Conservation (phyloP, 2,329 filamentous ascomycete genomes). For the Hypoxylon sp. region DNA sequence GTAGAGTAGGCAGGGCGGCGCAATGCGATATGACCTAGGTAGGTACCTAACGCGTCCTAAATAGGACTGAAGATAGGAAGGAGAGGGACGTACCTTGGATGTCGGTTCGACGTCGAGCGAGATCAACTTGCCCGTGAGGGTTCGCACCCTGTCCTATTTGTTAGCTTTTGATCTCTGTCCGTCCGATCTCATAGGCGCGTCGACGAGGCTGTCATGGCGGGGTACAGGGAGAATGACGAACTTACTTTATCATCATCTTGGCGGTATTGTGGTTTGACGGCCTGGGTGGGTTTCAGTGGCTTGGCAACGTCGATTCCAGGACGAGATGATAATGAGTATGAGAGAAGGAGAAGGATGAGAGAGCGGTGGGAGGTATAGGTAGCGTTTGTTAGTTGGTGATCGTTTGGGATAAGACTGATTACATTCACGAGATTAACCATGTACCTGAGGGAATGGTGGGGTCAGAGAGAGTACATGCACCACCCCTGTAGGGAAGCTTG, state of each 20-base stretch:
- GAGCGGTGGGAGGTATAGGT: background rate
- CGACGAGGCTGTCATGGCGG: constrained; percentile 19
- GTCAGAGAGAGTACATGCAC: no score
- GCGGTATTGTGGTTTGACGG: constrained; percentile 22
- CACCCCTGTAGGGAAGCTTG: no score
- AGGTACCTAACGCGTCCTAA: no score
- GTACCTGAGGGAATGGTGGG: no score
- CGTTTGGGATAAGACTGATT: background rate
- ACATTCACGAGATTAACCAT: background rate
- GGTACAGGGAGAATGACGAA: constrained; percentile 5
- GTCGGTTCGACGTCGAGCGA: constrained; percentile 96
- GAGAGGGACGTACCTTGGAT: constrained; percentile 77
- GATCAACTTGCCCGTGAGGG: constrained; percentile 98
- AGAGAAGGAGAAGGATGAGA: background rate
- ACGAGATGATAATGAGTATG: background rate
- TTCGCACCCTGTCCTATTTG: constrained; percentile 80
- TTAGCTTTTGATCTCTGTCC: constrained; percentile 23
- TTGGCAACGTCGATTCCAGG: background rate
- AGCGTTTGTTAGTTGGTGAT: background rate
- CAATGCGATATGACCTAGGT: constrained; percentile 1
- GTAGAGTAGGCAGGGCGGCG: constrained; percentile 12
- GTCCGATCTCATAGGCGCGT: background rate
- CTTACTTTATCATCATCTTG: constrained; percentile 52
- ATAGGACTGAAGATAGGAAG: background rate
- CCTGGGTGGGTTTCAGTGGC: no score